Evolutionary conservation across 164 flowering plant species (phyloP).

Genomic region (Cinnamomum micranthum): DNA sequence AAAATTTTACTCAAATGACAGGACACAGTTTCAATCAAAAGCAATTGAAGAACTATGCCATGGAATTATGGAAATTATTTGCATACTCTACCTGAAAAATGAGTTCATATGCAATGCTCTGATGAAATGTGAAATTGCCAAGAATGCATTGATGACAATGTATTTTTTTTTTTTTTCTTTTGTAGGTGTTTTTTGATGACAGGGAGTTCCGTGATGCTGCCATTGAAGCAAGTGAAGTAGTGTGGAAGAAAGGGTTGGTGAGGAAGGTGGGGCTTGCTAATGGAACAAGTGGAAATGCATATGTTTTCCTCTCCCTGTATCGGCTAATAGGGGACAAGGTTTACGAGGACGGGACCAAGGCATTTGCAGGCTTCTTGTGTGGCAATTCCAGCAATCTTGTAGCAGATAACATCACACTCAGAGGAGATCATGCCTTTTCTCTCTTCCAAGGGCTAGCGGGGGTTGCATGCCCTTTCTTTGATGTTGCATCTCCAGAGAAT

Average conservation of each 20-base stretch:
- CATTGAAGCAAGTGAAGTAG: slow-evolving; percentile 86
- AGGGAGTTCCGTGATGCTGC: slow-evolving; percentile 72
- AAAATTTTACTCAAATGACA: too few species aligned
- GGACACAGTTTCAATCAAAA: too few species aligned
- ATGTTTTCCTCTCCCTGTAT: slow-evolving; percentile 65
- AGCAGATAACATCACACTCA: slow-evolving; percentile 8
- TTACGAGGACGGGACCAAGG: slow-evolving; percentile 58
- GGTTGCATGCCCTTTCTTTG: slow-evolving; percentile 72
- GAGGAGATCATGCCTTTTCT: slow-evolving; percentile 41
- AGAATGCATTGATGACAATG: background rate
- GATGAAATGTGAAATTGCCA: too few species aligned
- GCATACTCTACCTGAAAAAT: too few species aligned
- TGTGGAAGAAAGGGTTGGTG: slow-evolving; percentile 78
- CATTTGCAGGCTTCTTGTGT: slow-evolving; percentile 61
- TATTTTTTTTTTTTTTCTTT: background rate
- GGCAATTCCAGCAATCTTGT: slow-evolving; percentile 36
- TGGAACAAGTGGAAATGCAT: slow-evolving; percentile 75
- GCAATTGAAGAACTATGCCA: too few species aligned
- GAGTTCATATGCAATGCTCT: too few species aligned
- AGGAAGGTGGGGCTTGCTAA: slow-evolving; percentile 69
- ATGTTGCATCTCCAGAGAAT: slow-evolving; percentile 42
- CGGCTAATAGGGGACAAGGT: slow-evolving; percentile 61
- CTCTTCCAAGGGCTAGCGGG: slow-evolving; percentile 84
- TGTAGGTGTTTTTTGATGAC: slow-evolving; percentile 54
- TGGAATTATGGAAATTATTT: too few species aligned